Evolutionary conservation across 306 rosid genomes (phyloP), one percentile per base, ranked within the genome.

Genomic region (Dryas octopetala): DNA sequence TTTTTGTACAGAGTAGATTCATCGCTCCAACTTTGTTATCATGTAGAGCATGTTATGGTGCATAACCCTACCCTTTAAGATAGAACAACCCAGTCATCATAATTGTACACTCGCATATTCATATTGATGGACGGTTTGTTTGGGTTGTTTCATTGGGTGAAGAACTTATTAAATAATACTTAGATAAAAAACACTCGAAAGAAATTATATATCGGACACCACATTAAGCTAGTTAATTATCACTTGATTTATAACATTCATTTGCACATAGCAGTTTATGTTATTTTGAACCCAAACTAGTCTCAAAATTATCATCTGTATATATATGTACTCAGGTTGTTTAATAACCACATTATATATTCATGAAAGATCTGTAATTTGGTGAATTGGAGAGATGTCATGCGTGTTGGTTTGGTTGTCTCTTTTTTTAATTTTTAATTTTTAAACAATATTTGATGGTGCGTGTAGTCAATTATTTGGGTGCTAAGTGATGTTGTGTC

Each of bases 401-500:
- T 46, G 62, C 15, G 6, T 14, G 7, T 70, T 15, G 44, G 14
- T 9, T 32, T 41, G 64, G 38, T 32, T 32, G 38, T 43, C 19
- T 57, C 4, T 54, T 10, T 9, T 23, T 59, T 61, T 19, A 0
- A 19, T 73, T 70, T 65, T 23, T 0, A n/a, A 23, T 23, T 23
- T 23, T 23, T 23, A 23, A 23, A 23, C 23, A 23, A 23, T 17
- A 15, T 72, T 9, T 72, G 63, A 59, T 10, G 75, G 73, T 75
- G 53, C 10, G 8, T 32, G 17, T 23, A 23, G 23, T 23, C 23
- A 53, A 76, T 65, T 67, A 75, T 63, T 49, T 75, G 97, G 53
- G 96, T 95, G 78, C 88, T 95, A 23, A 23, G 23, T 23, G 23
- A 23, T 23, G 23, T 23, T 23, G 23, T 23, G 23, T 23, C 23